Conservation (phyloP, 176 grass and related monocot genomes). For the Carex kokanica region DNA sequence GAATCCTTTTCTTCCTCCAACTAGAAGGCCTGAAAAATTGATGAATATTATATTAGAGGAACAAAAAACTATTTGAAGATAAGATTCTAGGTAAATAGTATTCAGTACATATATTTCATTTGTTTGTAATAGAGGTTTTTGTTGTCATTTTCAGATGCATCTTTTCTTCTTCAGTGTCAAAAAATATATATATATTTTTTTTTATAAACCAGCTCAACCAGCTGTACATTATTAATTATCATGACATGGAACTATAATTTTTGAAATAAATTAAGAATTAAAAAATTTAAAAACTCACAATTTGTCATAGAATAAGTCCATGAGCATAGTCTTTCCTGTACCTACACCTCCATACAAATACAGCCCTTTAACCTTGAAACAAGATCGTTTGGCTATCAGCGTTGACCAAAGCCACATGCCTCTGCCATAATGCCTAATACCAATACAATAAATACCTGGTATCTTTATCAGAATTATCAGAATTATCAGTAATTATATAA, state of each 20-base stretch:
- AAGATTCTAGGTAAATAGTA: background rate
- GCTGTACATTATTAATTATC: background rate
- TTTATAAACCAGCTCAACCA: background rate
- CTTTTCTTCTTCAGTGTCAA: background rate
- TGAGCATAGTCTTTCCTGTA: constrained; percentile 89
- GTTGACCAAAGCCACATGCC: constrained; percentile 81
- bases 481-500: background rate
- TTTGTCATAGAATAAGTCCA: constrained; percentile 75
- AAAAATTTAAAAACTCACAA: constrained; percentile 42
- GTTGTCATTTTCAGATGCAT: background rate
- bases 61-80: background rate
- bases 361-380: constrained; percentile 52
- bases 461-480: constrained; percentile 48
- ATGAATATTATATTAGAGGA: constrained; percentile 15
- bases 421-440: constrained; percentile 37
- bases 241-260: background rate
- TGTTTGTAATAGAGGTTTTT: background rate
- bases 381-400: constrained; percentile 50
- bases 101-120: background rate
- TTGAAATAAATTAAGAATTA: background rate
- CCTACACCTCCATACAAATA: constrained; percentile 80
- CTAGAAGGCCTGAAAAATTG: constrained; percentile 54
- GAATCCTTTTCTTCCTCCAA: constrained; percentile 91
- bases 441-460: constrained; percentile 33
- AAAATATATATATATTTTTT: background rate